These are phyloP conservation scores for Zoysia matrella DNA, from an alignment of 202 grass and related monocot genomes.

Conservation along the genomic window DNA sequence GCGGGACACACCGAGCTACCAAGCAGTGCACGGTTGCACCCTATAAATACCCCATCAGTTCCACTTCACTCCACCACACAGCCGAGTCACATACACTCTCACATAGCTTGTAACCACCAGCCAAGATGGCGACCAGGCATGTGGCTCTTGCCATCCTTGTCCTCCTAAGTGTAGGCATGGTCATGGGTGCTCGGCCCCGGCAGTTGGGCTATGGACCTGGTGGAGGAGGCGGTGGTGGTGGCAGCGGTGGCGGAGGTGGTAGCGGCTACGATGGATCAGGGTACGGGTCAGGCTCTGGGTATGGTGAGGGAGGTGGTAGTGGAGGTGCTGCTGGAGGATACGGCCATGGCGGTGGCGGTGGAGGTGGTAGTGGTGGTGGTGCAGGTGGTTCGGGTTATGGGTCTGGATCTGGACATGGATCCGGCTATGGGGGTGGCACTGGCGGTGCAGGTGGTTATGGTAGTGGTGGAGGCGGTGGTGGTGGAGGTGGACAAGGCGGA, in stretches of 20 bases:
- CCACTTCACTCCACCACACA: constrained; percentile 26
- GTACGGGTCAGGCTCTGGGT: constrained; percentile 34
- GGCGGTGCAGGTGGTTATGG: constrained; percentile 33
- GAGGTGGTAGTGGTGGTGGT: constrained; percentile 30
- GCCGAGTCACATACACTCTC: constrained; percentile 17
- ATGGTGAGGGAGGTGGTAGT: constrained; percentile 44
- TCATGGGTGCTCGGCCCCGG: constrained; percentile 20
- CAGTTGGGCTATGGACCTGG: constrained; percentile 33
- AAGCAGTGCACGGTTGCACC: constrained; percentile 27
- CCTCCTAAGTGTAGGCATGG: constrained; percentile 48
- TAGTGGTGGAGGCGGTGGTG: constrained; percentile 23
- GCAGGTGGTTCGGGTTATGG: constrained; percentile 25
- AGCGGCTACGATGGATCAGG: constrained; percentile 35
- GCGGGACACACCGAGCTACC: background rate
- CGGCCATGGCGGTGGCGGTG: constrained; percentile 34
- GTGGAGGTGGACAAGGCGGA: constrained; percentile 9
- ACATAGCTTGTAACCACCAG: constrained; percentile 1
- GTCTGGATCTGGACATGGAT: constrained; percentile 41
- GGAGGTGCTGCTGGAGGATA: constrained; percentile 43
- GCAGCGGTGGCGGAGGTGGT: constrained; percentile 35
- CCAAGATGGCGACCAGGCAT: constrained; percentile 53
- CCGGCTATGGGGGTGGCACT: constrained; percentile 13
- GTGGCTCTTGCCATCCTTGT: constrained; percentile 50
- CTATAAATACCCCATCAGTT: constrained; percentile 45
- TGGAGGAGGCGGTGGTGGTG: constrained; percentile 18